Conservation (phyloP, 441 rosid species). For the Corymbia calophylla region DNA sequence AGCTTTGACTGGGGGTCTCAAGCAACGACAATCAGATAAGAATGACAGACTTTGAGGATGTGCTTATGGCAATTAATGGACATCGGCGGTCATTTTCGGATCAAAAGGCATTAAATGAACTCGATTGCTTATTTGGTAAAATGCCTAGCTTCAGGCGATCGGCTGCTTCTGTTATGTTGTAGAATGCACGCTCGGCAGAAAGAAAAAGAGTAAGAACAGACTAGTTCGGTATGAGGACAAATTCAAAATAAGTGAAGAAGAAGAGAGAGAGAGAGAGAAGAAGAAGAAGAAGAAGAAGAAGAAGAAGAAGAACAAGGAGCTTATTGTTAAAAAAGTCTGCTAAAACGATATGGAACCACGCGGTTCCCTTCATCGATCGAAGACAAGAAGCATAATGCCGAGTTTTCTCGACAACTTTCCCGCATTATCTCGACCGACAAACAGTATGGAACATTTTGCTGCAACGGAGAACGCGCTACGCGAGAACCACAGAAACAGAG, state of each 20-base stretch:
- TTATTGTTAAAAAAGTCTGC: background rate
- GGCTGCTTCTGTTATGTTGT: background rate
- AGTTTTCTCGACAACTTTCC: background rate
- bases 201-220: background rate
- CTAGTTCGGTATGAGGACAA: background rate
- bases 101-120: background rate
- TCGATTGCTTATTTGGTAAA: background rate
- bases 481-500: background rate
- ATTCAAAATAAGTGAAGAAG: background rate
- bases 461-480: background rate
- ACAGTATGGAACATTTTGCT: background rate
- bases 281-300: background rate
- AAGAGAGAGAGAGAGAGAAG: background rate
- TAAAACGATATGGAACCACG: background rate
- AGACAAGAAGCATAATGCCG: background rate
- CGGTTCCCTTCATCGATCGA: background rate
- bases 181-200: background rate
- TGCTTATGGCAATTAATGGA: background rate
- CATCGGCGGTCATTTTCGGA: background rate
- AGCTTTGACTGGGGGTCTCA: background rate
- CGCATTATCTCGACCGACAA: background rate
- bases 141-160: background rate
- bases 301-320: background rate
- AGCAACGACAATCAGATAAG: background rate
- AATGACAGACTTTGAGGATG: background rate